A percentile compares a stretch with the other conserved stretches of the same genome.
Conservation (phyloP, 139 green algal species). For the Mesostigma viride region DNA sequence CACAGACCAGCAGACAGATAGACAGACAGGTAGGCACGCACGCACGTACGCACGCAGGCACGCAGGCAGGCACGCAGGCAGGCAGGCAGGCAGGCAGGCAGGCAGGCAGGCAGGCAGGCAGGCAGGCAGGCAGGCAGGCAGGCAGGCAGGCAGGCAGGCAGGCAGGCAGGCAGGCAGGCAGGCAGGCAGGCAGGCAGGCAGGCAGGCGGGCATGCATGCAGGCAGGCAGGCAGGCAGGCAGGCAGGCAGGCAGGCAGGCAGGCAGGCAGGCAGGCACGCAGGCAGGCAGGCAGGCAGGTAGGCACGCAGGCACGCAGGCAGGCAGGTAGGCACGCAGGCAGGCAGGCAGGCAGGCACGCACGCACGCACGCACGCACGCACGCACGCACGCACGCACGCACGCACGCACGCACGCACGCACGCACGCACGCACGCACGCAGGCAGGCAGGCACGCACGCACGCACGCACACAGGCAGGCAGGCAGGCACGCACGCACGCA, state of each 20-base stretch:
- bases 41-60: too few species aligned
- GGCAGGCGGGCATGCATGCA: too few species aligned
- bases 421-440: too few species aligned
- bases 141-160: constrained; percentile 16
- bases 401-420: too few species aligned
- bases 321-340: constrained; percentile 6
- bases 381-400: too few species aligned
- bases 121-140: constrained; percentile 21
- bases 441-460: constrained; percentile 15
- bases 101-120: constrained; percentile 21
- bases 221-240: constrained; percentile 16
- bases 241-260: constrained; percentile 7
- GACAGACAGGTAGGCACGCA: too few species aligned
- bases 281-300: constrained; percentile 14
- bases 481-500: too few species aligned
- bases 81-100: constrained; percentile 19
- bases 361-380: too few species aligned
- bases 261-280: constrained; percentile 14
- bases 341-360: too few species aligned
- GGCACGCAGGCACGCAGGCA: constrained; percentile 6
- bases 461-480: too few species aligned
- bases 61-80: constrained; percentile 16
- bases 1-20: too few species aligned
- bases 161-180: constrained; percentile 12
- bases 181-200: constrained; percentile 19